Percentiles rank a stretch among this genome's conserved stretches.
Conservation (phyloP, 108 stramenopile genomes). For the Pseudonitzschia delicatissima region DNA sequence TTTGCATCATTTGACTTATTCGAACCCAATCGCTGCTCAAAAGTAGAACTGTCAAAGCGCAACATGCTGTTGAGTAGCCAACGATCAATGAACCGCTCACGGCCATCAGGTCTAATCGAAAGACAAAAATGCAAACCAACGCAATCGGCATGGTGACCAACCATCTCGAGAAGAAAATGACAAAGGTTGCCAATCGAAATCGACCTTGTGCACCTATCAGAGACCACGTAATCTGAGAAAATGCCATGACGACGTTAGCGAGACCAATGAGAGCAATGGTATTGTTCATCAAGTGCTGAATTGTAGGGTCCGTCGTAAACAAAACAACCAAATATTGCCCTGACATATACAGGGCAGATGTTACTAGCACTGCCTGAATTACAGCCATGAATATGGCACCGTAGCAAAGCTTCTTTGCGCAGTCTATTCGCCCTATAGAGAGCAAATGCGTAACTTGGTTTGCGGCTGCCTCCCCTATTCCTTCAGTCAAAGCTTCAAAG, state of each 20-base stretch:
- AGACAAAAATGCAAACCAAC: slow-evolving; percentile 35
- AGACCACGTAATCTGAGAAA: slow-evolving; percentile 60
- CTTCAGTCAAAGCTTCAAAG: slow-evolving; percentile 70
- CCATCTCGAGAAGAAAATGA: slow-evolving; percentile 46
- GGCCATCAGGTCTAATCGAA: slow-evolving; percentile 39
- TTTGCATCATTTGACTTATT: slow-evolving; percentile 29
- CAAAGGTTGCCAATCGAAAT: slow-evolving; percentile 50
- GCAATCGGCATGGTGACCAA: slow-evolving; percentile 60
- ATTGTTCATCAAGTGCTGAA: slow-evolving; percentile 55
- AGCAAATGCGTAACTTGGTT: slow-evolving; percentile 63
- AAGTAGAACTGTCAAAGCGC: slow-evolving; percentile 34
- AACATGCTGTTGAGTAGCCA: slow-evolving; percentile 50
- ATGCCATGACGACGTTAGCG: slow-evolving; percentile 63
- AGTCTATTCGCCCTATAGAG: slow-evolving; percentile 40
- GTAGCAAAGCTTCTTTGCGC: slow-evolving; percentile 53
- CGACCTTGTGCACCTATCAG: slow-evolving; percentile 64
- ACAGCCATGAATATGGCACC: slow-evolving; percentile 49
- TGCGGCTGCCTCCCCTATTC: slow-evolving; percentile 70
- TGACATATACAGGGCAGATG: slow-evolving; percentile 47
- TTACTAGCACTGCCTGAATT: slow-evolving; percentile 43
- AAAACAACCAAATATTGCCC: slow-evolving; percentile 36
- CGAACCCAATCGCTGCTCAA: slow-evolving; percentile 54
- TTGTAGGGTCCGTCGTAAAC: slow-evolving; percentile 53
- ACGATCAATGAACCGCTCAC: slow-evolving; percentile 44
- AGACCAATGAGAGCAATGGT: slow-evolving; percentile 63